Evolutionary conservation across 345 rosid species (phyloP).

Genomic region (Streptanthus diversifolius): DNA sequence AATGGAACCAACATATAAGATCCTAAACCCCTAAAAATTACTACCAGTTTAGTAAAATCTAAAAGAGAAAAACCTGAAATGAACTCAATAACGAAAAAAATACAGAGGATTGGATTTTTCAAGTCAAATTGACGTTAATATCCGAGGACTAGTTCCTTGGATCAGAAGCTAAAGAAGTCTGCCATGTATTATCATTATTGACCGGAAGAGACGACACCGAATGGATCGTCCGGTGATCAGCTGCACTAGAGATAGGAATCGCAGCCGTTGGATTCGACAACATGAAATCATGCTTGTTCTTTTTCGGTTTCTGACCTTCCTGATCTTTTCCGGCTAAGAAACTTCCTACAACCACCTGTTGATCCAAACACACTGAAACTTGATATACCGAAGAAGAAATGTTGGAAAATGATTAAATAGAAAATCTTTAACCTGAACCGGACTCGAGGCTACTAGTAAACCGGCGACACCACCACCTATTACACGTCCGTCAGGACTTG

Average conservation of each 20-base stretch:
- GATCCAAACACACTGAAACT: background rate
- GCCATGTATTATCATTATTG: conserved; percentile 20
- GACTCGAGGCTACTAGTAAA: conserved; percentile 83
- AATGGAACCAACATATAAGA: conserved; percentile 1
- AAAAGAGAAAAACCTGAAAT: background rate
- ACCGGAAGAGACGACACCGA: conserved; percentile 14
- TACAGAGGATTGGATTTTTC: conserved; percentile 1
- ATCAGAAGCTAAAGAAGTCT: conserved; percentile 30
- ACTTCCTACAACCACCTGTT: conserved; percentile 90
- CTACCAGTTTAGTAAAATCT: conserved; percentile 12
- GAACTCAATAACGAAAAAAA: background rate
- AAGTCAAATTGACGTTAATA: conserved; percentile 21
- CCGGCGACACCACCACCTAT: conserved; percentile 96
- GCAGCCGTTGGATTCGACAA: conserved; percentile 36
- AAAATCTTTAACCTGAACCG: conserved; percentile 62
- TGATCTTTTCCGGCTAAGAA: conserved; percentile 66
- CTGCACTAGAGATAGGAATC: conserved; percentile 32
- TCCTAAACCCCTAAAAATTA: conserved; percentile 9
- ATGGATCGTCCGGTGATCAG: conserved; percentile 26
- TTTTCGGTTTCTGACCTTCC: conserved; percentile 67
- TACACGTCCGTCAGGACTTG: conserved; percentile 94
- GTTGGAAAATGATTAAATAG: background rate
- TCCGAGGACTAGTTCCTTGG: conserved; percentile 25
- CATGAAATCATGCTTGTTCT: conserved; percentile 47
- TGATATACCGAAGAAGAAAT: background rate